Evolutionary conservation across 177 flowering plant species (phyloP), one percentile per base, ranked within the genome.

Genomic region (Vitis hybrid): DNA sequence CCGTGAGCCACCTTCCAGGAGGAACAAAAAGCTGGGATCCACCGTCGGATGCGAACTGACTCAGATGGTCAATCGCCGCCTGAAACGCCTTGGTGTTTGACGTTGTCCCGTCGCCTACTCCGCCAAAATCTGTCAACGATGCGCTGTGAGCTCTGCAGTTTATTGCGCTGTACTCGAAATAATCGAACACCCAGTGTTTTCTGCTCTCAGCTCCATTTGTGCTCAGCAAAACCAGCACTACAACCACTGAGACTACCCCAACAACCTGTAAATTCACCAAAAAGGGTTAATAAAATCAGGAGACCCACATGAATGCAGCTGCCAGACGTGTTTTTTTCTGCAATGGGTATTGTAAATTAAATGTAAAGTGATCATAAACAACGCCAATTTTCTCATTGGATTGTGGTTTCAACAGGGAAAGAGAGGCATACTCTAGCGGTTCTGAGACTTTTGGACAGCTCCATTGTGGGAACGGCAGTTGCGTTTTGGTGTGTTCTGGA

Each of bases 1-100:
- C 90, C 0, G 88, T 87, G 59, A 87, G 51, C 86, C 87, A 87
- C 67, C 66, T 83, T 9, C 90, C 90, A 0, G 87, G 71, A 2
- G 88, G 88, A 19, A 87, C 84, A 70, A 74, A 74, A 66, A 87
- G 85, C 74, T 74, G 81, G 5, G 85, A 63, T 5, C 88, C 90
- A 10, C 88, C 90, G 9, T 72, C 56, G 0, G 67, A 29, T 7
- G 73, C n/a, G 60, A 72, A 84, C 72, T 73, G 82, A 65, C 81
- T 82, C 19, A 83, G 75, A 60, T 85, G 72, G 29, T 68, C 68
- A 50, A 85, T 70, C 1, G 90, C 90, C 2, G 72, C 66, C 56
- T 74, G 70, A 66, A 87, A 87, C 2, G 86, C 90, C 62, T 68
- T 70, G 8, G 90, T 87, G 76, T 87, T 87, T 11, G 74, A 74